Evolutionary conservation across 805 yeast species (phyloP).

Genomic region (Torulaspora gathmanii): DNA sequence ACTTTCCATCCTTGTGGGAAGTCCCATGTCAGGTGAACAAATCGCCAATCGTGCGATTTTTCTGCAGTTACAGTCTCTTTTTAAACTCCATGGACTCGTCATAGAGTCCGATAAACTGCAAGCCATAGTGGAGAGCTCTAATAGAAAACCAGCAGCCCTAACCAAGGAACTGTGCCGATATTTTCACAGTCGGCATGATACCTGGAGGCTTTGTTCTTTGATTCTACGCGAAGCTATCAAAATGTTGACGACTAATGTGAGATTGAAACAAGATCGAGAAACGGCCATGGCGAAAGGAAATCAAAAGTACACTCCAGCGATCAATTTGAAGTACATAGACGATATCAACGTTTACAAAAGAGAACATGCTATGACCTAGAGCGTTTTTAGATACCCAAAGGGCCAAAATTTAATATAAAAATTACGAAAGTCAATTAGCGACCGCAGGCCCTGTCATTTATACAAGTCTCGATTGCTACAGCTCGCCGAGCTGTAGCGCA

Average conservation of each 20-base stretch:
- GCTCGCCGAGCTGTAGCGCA: too few species aligned
- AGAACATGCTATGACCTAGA: not conserved
- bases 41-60: conserved; percentile 35
- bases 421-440: too few species aligned
- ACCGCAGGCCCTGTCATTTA: too few species aligned
- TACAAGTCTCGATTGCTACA: too few species aligned
- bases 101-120: conserved; percentile 40
- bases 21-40: conserved; percentile 39
- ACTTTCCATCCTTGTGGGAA: conserved; percentile 41
- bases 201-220: conserved; percentile 35
- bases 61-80: conserved; percentile 42
- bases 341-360: conserved; percentile 11
- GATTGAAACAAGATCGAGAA: not conserved
- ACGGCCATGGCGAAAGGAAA: conserved; percentile 3
- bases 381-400: too few species aligned
- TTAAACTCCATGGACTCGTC: conserved; percentile 46
- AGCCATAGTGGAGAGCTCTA: conserved; percentile 38
- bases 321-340: conserved; percentile 7
- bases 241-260: conserved; percentile 16
- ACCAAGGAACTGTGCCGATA: conserved; percentile 41
- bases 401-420: too few species aligned
- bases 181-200: conserved; percentile 42
- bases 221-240: conserved; percentile 37
- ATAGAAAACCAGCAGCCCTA: conserved; percentile 38
- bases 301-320: conserved; percentile 4